These are phyloP conservation scores for Elymus sibiricus DNA, from an alignment of 176 grass and related monocot species.

Conservation along the genomic window DNA sequence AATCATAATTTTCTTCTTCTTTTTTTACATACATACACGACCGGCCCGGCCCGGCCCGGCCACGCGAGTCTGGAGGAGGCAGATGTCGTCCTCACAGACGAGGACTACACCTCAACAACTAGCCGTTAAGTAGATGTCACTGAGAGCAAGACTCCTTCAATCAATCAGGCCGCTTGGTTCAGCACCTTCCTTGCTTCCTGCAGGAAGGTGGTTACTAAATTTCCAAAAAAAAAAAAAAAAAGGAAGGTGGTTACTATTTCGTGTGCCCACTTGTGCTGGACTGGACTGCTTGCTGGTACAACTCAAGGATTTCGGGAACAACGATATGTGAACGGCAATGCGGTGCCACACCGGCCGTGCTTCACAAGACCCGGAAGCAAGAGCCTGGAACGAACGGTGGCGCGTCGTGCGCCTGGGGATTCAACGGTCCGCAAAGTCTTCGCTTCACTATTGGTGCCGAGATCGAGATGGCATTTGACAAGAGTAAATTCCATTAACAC, in stretches of 20 bases:
- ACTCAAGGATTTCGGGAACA: background rate
- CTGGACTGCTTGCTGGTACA: no score
- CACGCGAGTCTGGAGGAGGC: background rate
- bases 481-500: background rate
- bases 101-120: constrained; percentile 31
- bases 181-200: background rate
- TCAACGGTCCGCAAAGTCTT: background rate
- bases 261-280: no score
- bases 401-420: background rate
- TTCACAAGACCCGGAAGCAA: background rate
- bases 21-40: background rate
- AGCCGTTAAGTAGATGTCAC: background rate
- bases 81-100: no score
- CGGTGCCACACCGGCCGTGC: background rate
- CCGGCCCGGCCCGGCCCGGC: no score
- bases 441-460: no score
- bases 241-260: no score
- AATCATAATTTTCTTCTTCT: background rate
- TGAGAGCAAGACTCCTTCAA: background rate
- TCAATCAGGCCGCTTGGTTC: background rate
- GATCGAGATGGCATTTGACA: background rate
- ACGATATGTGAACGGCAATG: background rate
- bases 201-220: background rate
- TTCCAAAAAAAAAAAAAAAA: no score
- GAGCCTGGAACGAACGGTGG: background rate